Conservation (phyloP, 2,329 filamentous ascomycete species). For the Colletotrichum zoysiae region DNA sequence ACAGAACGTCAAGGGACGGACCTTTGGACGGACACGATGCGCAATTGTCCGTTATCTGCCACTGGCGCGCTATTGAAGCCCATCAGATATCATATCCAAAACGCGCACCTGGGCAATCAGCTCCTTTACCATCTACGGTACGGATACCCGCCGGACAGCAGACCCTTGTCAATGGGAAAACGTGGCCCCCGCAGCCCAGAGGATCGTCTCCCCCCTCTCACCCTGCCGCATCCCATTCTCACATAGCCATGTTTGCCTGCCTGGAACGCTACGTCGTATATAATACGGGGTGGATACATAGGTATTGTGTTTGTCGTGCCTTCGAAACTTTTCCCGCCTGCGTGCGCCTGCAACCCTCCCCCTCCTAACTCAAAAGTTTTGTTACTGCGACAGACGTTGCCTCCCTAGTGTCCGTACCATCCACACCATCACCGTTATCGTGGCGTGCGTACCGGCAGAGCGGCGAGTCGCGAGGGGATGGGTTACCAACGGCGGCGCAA, state of each 20-base stretch:
- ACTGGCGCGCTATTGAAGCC: neutral
- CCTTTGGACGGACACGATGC: neutral
- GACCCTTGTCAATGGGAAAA: neutral
- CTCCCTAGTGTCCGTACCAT: neutral
- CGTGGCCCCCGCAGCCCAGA: neutral
- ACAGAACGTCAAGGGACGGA: neutral
- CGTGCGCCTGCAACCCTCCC: neutral
- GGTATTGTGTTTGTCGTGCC: neutral
- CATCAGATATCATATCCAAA: neutral
- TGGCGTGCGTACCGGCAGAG: neutral
- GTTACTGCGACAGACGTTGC: neutral
- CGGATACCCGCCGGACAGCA: neutral
- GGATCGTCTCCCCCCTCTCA: neutral
- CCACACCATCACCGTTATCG: neutral
- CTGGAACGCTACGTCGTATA: slow-evolving; percentile 9
- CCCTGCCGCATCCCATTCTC: neutral
- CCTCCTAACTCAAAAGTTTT: neutral
- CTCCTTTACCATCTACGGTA: neutral
- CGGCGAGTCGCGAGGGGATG: neutral
- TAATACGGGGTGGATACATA: slow-evolving; percentile 14
- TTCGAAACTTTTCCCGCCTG: slow-evolving; percentile 14
- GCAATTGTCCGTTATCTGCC: neutral
- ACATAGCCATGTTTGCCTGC: slow-evolving; percentile 2
- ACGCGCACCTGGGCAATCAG: neutral
- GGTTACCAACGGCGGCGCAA: too few species aligned